Conservation (phyloP, 257 asterid species). For the Marsdenia floribunda region DNA sequence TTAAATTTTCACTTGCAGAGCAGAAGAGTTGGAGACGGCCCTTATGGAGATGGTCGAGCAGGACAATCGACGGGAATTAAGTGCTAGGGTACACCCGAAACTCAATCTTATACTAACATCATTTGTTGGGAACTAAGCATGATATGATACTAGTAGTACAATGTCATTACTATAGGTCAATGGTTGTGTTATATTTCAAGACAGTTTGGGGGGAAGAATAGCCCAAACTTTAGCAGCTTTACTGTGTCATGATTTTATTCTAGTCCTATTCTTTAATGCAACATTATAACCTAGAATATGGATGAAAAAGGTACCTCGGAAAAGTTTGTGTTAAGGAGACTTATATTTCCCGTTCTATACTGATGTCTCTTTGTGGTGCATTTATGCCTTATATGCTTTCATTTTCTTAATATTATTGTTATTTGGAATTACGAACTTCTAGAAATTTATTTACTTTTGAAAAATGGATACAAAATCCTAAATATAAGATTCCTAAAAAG, state of each 20-base stretch:
- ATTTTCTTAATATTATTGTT: not conserved
- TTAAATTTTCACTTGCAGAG: slow-evolving; percentile 38
- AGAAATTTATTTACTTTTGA: not conserved
- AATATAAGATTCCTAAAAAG: not conserved
- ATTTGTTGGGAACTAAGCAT: not conserved
- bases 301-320: not conserved
- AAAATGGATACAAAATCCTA: not conserved
- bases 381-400: not conserved
- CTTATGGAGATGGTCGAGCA: slow-evolving; percentile 78
- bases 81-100: slow-evolving; percentile 57
- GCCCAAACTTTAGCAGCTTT: slow-evolving; percentile 1
- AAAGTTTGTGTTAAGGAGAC: too few relatives aligned
- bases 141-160: not conserved
- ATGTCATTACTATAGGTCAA: not conserved
- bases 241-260: not conserved
- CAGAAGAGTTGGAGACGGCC: slow-evolving; percentile 91
- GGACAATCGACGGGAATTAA: slow-evolving; percentile 79
- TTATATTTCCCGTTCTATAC: not conserved
- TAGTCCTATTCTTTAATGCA: not conserved
- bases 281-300: not conserved
- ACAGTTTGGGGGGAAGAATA: not conserved
- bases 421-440: not conserved
- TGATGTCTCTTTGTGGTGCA: not conserved
- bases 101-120: not conserved
- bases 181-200: not conserved